Evolutionary conservation across 495 filamentous ascomycete species (phyloP), one percentile per base, ranked within the genome.

Genomic region (Hypomontagnella monticulosa): DNA sequence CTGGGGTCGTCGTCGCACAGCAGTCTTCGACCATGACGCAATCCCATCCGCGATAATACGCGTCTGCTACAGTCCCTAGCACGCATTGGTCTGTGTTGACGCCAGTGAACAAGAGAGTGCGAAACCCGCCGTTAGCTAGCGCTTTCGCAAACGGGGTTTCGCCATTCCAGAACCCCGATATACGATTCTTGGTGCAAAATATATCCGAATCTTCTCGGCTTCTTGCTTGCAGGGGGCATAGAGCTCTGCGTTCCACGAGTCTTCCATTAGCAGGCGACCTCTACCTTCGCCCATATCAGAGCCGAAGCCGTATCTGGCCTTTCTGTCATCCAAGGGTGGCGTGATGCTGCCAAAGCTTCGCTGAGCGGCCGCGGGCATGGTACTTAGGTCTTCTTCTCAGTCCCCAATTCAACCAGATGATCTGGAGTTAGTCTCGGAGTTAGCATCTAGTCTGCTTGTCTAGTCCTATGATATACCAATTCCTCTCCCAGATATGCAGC

Each of bases 1-100:
- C 66, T 7, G 40, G 50, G 15, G 73, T 84, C 10, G 75, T 79
- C 8, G 84, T 87, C 9, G 76, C 84, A 36, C 79, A 80, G 37
- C 81, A 83, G 65, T 87, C 84, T 19, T 79, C 80, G 14, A 87
- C 59, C 56, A 86, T 58, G 10, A 88, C 69, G 67, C 83, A 86
- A 64, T 86, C 84, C 71, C 80, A 86, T 2, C 82, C 84, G 34
- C 75, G 78, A 61, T 73, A 81, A 57, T 83, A 83, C 33, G 80
- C 80, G 74, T 87, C 84, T 38, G 75, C 76, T 27, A 85, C 71
- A 20, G 80, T 86, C 1, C 83, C 82, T 19, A 80, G 74, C 4
- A 88, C 85, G 63, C 85, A 88, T 62, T 86, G 85, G 71, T 88
- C 85, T 2, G 83, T 86, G 66, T 87, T 87, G 8, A 86, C 84